A percentile compares a stretch with the other conserved stretches of the same genome.
phyloP scores from a whole-genome alignment of 2,329 filamentous ascomycete species.

The Aureobasidium sp. region DNA sequence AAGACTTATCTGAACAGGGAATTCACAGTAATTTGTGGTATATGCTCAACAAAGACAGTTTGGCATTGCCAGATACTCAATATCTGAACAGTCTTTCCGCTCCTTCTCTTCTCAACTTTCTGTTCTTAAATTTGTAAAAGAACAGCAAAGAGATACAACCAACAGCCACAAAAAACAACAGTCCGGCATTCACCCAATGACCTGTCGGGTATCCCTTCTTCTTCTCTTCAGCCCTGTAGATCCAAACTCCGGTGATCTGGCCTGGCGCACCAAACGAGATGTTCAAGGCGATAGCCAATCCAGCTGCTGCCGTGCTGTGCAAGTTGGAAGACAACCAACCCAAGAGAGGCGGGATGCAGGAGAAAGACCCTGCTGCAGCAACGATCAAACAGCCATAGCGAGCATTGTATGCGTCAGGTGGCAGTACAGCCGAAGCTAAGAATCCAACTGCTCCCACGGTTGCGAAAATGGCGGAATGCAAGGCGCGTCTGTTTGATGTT shows the following conservation, averaged over 20 bases:
- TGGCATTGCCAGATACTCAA: background rate
- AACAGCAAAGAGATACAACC: slow-evolving; percentile 49
- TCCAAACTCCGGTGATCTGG: slow-evolving; percentile 68
- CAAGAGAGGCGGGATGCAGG: slow-evolving; percentile 61
- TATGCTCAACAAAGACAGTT: background rate
- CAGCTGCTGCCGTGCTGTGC: slow-evolving; percentile 56
- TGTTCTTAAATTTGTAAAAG: slow-evolving; percentile 49
- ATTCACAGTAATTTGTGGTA: background rate
- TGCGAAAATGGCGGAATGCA: slow-evolving; percentile 45
- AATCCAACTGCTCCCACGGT: slow-evolving; percentile 51
- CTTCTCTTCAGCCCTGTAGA: slow-evolving; percentile 60
- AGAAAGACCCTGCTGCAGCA: slow-evolving; percentile 59
- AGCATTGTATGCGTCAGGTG: slow-evolving; percentile 50
- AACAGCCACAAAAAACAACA: slow-evolving; percentile 52
- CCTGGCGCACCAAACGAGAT: slow-evolving; percentile 61
- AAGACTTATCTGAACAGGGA: background rate
- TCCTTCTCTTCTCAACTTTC: slow-evolving; percentile 17
- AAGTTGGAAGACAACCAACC: slow-evolving; percentile 67
- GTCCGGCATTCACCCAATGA: slow-evolving; percentile 59
- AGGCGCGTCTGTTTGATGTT: slow-evolving; percentile 31
- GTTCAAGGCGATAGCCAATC: slow-evolving; percentile 64
- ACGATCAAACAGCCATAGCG: slow-evolving; percentile 67
- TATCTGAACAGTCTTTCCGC: slow-evolving; percentile 14
- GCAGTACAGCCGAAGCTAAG: slow-evolving; percentile 57
- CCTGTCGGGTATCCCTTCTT: slow-evolving; percentile 60